A percentile compares a stretch with the other conserved stretches of the same genome.
Evolutionary conservation across 1,139 yeast species (phyloP).

Genomic region (Protomyces arabidopsidicola): DNA sequence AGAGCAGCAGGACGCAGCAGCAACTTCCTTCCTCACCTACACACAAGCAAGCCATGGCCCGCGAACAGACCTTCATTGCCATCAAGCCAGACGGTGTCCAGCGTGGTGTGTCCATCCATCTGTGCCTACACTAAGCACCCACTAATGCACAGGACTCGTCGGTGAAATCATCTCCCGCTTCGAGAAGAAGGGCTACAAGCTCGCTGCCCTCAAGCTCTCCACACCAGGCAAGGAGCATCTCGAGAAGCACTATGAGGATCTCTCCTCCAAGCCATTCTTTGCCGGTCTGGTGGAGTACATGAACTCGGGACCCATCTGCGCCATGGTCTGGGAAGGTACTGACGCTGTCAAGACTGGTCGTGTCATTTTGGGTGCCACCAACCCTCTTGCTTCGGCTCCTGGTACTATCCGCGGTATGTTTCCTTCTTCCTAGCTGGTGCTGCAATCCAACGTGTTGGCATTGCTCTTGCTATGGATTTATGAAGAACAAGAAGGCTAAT

Average conservation of each 20-base stretch:
- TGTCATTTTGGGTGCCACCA: slow-evolving; percentile 94
- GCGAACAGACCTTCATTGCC: slow-evolving; percentile 53
- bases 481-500: neutral
- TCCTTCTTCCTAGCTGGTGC: neutral
- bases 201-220: slow-evolving; percentile 90
- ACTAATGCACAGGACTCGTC: slow-evolving; percentile 47
- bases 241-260: slow-evolving; percentile 65
- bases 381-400: slow-evolving; percentile 95
- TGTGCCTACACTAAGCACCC: neutral
- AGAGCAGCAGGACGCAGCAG: neutral
- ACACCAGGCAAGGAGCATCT: slow-evolving; percentile 81
- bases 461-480: neutral
- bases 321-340: slow-evolving; percentile 99
- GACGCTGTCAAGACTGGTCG: slow-evolving; percentile 99
- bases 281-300: slow-evolving; percentile 79
- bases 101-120: slow-evolving; percentile 56
- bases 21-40: neutral
- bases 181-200: slow-evolving; percentile 75
- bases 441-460: neutral
- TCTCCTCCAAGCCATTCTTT: slow-evolving; percentile 22
- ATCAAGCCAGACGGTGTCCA: slow-evolving; percentile 99
- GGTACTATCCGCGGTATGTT: slow-evolving; percentile 92
- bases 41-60: neutral
- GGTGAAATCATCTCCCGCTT: slow-evolving; percentile 87
- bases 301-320: slow-evolving; percentile 97